phyloP scores from a whole-genome alignment of 2,329 filamentous ascomycete genomes.

The Penicillium polonicum region DNA sequence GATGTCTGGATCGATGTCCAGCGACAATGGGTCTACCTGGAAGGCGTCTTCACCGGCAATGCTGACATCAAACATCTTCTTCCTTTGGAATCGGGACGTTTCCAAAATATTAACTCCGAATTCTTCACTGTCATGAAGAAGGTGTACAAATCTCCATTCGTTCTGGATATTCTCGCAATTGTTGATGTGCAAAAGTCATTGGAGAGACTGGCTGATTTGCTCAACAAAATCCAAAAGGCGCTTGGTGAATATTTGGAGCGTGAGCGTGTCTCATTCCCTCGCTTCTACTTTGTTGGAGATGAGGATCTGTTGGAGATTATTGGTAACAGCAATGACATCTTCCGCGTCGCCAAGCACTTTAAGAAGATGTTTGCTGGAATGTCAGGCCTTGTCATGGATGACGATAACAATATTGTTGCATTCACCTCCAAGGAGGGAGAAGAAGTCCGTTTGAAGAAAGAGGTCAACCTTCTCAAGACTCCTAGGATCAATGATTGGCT shows the following conservation, averaged over 20 bases:
- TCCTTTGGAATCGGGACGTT: conserved; percentile 92
- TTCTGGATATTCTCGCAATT: conserved; percentile 94
- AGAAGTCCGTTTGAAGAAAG: conserved; percentile 79
- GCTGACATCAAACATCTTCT: conserved; percentile 98
- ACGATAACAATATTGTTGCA: conserved; percentile 83
- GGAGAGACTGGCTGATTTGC: conserved; percentile 89
- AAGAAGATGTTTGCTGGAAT: conserved; percentile 99
- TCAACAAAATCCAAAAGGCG: conserved; percentile 99
- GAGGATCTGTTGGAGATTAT: conserved; percentile 99
- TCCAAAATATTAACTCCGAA: conserved; percentile 99
- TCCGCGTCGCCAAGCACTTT: conserved; percentile 96
- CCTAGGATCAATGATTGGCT: conserved; percentile 99
- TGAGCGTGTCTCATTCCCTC: conserved; percentile 93
- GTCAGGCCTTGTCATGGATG: conserved; percentile 84
- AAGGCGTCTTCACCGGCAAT: conserved; percentile 98
- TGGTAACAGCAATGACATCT: conserved; percentile 95
- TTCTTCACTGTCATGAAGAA: conserved; percentile 99
- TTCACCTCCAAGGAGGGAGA: conserved; percentile 97
- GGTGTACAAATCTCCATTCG: conserved; percentile 92
- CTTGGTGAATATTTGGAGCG: conserved; percentile 97
- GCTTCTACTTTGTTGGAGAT: conserved; percentile 99
- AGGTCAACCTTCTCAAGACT: conserved; percentile 88
- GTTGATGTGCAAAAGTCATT: conserved; percentile 93
- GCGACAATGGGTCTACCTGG: conserved; percentile 98
- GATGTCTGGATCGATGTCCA: conserved; percentile 99